Conservation (phyloP, 2,329 filamentous ascomycete genomes). For the Fusarium sp. region DNA sequence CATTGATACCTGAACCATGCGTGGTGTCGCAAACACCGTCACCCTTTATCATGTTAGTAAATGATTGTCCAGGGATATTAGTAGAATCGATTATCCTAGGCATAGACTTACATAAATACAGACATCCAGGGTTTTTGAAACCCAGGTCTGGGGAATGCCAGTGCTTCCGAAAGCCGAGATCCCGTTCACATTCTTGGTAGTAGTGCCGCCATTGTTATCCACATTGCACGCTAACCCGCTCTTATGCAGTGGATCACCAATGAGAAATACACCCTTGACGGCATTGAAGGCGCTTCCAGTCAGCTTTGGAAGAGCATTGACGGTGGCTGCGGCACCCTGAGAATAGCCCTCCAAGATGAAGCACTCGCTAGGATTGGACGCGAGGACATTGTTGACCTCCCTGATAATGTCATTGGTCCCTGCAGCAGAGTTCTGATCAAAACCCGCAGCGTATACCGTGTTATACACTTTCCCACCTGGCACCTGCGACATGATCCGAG, state of each 20-base stretch:
- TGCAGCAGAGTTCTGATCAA: neutral
- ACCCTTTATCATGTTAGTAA: neutral
- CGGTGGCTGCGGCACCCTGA: conserved; percentile 16
- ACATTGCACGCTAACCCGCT: conserved; percentile 10
- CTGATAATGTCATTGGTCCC: conserved; percentile 8
- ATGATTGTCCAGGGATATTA: fast-evolving
- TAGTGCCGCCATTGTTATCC: conserved; percentile 8
- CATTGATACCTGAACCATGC: neutral
- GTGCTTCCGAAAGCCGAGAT: neutral
- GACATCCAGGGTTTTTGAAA: conserved; percentile 9
- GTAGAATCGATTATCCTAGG: fast-evolving
- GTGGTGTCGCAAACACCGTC: conserved; percentile 21
- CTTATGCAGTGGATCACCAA: conserved; percentile 10
- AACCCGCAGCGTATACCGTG: conserved; percentile 12
- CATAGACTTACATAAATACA: conserved; percentile 9
- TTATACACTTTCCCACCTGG: conserved; percentile 18
- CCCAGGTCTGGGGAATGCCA: conserved; percentile 7
- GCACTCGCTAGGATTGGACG: conserved; percentile 4
- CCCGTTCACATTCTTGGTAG: conserved; percentile 12
- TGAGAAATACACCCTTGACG: conserved; percentile 9
- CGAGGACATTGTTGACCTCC: conserved; percentile 1
- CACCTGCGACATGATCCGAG: neutral
- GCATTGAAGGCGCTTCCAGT: conserved; percentile 7
- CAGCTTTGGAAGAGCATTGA: conserved; percentile 7
- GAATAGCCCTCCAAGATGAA: conserved; percentile 16